Evolutionary conservation across 2,329 filamentous ascomycete genomes (phyloP).

Genomic region (Myriosclerotinia duriaeana): DNA sequence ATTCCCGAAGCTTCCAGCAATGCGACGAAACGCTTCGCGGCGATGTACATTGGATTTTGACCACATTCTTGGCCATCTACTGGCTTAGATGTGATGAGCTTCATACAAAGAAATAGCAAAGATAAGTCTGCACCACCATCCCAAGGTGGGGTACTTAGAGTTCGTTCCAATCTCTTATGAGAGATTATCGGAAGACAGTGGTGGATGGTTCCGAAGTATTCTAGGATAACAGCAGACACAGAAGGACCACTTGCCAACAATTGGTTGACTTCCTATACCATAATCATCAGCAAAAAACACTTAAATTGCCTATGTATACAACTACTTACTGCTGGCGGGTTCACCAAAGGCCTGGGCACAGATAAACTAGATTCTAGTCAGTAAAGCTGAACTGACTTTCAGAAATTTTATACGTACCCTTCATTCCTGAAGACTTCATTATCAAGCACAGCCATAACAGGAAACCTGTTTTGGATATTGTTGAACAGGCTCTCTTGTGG

Average conservation of each 20-base stretch:
- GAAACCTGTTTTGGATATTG: slow-evolving; percentile 43
- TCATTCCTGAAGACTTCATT: slow-evolving; percentile 44
- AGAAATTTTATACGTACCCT: slow-evolving; percentile 29
- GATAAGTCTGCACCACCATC: slow-evolving; percentile 49
- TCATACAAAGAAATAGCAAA: slow-evolving; percentile 51
- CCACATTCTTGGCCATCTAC: slow-evolving; percentile 41
- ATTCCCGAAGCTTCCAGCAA: slow-evolving; percentile 46
- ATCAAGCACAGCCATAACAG: slow-evolving; percentile 48
- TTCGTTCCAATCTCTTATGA: slow-evolving; percentile 45
- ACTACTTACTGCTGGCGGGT: slow-evolving; percentile 16
- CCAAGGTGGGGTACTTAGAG: slow-evolving; percentile 45
- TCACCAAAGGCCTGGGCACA: slow-evolving; percentile 42
- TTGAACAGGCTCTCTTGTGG: slow-evolving; percentile 35
- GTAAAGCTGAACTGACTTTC: background rate
- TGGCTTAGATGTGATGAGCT: slow-evolving; percentile 45
- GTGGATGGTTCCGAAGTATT: slow-evolving; percentile 49
- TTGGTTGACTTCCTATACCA: slow-evolving; percentile 43
- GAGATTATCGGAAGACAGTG: slow-evolving; percentile 51
- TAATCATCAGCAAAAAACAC: slow-evolving; percentile 3
- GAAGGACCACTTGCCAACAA: slow-evolving; percentile 44
- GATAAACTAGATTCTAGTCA: slow-evolving; percentile 37
- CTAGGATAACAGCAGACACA: slow-evolving; percentile 43
- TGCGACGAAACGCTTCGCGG: slow-evolving; percentile 46
- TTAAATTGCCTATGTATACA: background rate
- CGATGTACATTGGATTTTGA: slow-evolving; percentile 46